Percentiles rank a stretch among this genome's conserved stretches.
These are phyloP conservation scores for Cytospora chrysosperma DNA, from an alignment of 2,329 filamentous ascomycete genomes.

Conservation along the genomic window DNA sequence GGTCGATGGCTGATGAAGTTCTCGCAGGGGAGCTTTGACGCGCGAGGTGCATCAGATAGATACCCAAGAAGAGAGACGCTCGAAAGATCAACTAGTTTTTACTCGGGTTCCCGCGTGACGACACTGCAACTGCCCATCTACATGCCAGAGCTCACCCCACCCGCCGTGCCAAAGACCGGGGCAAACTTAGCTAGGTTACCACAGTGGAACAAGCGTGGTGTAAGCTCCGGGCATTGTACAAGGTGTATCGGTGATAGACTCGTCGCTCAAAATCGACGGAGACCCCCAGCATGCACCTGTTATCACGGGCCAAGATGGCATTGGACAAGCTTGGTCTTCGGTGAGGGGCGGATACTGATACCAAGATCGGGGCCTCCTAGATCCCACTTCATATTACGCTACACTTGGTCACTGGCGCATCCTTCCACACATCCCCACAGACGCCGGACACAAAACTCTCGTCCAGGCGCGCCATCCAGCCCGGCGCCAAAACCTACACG, in stretches of 20 bases:
- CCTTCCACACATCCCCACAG: too few relatives aligned
- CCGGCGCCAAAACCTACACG: constrained; percentile 21
- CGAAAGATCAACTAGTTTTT: not conserved
- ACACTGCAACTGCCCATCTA: not conserved
- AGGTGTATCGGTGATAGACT: not conserved
- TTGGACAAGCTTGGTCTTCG: not conserved
- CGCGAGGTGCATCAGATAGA: constrained; percentile 14
- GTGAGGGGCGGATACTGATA: not conserved
- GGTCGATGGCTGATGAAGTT: constrained; percentile 13
- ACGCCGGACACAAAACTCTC: constrained; percentile 46
- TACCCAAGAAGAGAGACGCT: constrained; percentile 11
- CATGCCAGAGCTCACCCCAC: too few relatives aligned
- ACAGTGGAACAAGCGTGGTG: not conserved
- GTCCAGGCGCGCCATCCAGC: constrained; percentile 28
- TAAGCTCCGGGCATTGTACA: not conserved
- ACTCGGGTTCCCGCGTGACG: not conserved
- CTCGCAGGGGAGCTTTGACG: constrained; percentile 3
- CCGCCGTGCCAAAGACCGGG: too few relatives aligned
- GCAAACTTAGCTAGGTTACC: not conserved
- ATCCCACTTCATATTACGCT: not conserved
- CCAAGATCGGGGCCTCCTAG: not conserved
- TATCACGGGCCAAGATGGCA: not conserved
- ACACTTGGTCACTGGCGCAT: not conserved
- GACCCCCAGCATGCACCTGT: not conserved
- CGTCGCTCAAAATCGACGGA: not conserved